phyloP scores from a whole-genome alignment of 148 eudicot genomes.

The Cornus florida region DNA sequence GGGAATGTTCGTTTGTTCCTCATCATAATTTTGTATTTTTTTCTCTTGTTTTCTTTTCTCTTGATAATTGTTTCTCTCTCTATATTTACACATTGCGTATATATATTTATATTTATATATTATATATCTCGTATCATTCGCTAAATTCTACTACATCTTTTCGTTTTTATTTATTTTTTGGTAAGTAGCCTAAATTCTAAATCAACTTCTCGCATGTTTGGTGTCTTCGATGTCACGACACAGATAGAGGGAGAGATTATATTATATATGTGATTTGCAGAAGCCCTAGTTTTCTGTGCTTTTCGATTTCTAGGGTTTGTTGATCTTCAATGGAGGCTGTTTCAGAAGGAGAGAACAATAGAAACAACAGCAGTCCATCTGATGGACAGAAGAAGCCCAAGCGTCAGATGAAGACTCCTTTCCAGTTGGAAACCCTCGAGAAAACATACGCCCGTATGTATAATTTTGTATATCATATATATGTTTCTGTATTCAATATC shows the following conservation, averaged over 20 bases:
- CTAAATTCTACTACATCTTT: neutral
- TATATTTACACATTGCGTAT: conserved; percentile 10
- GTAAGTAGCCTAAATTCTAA: neutral
- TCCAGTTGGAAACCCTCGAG: conserved; percentile 46
- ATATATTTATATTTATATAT: neutral
- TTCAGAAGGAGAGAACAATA: conserved; percentile 35
- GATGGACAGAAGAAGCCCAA: conserved; percentile 41
- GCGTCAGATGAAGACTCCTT: conserved; percentile 60
- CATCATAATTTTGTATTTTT: neutral
- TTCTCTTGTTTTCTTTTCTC: conserved; percentile 5
- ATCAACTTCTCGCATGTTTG: neutral
- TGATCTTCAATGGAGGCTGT: conserved; percentile 40
- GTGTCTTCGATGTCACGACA: neutral
- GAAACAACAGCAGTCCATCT: conserved; percentile 15
- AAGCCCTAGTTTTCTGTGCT: conserved; percentile 25
- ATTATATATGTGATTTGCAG: neutral
- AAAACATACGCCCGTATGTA: conserved; percentile 41
- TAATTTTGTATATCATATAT: neutral
- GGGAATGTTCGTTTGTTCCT: neutral
- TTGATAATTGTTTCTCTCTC: conserved; percentile 11
- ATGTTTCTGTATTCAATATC: neutral
- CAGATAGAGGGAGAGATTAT: neutral
- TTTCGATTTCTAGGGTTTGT: conserved; percentile 25
- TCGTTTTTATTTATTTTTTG: neutral
- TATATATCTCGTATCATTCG: neutral